Conservation (phyloP, 306 rosid species). For the Gillenia trifoliata region DNA sequence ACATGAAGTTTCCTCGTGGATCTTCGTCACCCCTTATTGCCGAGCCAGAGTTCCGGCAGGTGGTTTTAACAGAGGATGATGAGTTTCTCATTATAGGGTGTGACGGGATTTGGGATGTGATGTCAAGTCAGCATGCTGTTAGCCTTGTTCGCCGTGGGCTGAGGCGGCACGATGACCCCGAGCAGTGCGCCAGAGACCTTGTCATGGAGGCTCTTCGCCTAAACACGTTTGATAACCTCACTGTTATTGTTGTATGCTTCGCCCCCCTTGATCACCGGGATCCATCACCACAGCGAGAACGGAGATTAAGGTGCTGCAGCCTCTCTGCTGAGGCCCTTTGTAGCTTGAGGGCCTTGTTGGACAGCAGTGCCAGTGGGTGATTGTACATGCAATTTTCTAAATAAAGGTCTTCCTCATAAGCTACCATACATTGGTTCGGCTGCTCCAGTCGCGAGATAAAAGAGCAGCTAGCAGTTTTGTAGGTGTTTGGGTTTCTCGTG, state of each 20-base stretch:
- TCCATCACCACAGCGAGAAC: conserved; percentile 42
- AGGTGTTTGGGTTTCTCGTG: conserved; percentile 1
- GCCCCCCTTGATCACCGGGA: conserved; percentile 45
- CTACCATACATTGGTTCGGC: conserved; percentile 35
- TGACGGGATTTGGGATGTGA: conserved; percentile 94
- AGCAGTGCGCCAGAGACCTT: conserved; percentile 76
- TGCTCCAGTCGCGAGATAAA: conserved; percentile 52
- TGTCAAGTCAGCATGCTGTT: conserved; percentile 91
- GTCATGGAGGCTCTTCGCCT: conserved; percentile 80
- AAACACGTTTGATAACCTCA: conserved; percentile 78
- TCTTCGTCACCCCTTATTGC: conserved; percentile 81
- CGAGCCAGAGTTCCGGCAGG: conserved; percentile 76
- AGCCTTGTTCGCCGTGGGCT: conserved; percentile 73
- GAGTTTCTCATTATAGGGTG: conserved; percentile 97
- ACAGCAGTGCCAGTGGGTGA: conserved; percentile 54
- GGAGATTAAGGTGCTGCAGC: conserved; percentile 67
- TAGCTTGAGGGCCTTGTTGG: conserved; percentile 77
- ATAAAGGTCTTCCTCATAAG: conserved; percentile 12
- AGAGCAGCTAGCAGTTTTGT: conserved; percentile 56
- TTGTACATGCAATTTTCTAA: conserved; percentile 12
- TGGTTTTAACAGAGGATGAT: conserved; percentile 74
- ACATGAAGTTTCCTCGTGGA: conserved; percentile 80
- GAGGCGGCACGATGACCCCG: conserved; percentile 71
- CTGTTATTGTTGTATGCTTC: conserved; percentile 72
- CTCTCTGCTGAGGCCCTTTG: conserved; percentile 90